Evolutionary conservation across 176 grass and related monocot genomes (phyloP), one percentile per base, ranked within the genome.

Genomic region (Poa annua): DNA sequence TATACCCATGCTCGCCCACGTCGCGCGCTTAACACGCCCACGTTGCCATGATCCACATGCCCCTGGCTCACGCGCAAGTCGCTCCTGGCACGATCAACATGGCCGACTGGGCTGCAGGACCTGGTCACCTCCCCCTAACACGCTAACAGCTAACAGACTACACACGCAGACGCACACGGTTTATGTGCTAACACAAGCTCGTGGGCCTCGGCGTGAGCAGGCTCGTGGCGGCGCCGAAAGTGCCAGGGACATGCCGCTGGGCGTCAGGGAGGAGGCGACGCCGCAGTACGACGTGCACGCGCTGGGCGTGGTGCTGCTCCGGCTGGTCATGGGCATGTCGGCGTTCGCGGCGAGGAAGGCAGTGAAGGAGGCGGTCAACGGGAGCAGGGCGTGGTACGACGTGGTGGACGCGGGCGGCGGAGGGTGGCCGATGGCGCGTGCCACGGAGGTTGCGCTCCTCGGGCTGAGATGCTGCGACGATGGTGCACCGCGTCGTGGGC

Each of bases 221-320:
- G 42, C 62, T 86, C 6, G 35, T 62, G 19, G 50, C 8, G 71
- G 45, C 7, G 25, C 45, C 39, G 48, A 32, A 55, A 7, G 25
- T 8, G 14, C 7, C 6, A 50, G 29, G 4, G 71, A 21, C 80
- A 11, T 32, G 26, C 68, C 52, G 14, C 33, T 84, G 39, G 76
- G 89, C 76, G 34, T 89, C 4, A 81, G 84, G 32, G 47, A 80
- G 76, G 74, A 83, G 80, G 73, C 89, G 57, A 82, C 49, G 33
- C 76, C 84, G 57, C 35, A 32, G 24, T 77, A 78, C 77, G 93
- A 95, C 73, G 84, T 88, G 68, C 84, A 90, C 83, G 62, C 85
- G 61, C 56, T 95, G 21, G 93, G 93, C n/a, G 71, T 92, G 49
- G 74, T 92, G 1, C 78, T 95, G 1, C 83, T 95, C 42, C 82